Conservation (phyloP, 352 stramenopile species). For the Pythium oligandrum region DNA sequence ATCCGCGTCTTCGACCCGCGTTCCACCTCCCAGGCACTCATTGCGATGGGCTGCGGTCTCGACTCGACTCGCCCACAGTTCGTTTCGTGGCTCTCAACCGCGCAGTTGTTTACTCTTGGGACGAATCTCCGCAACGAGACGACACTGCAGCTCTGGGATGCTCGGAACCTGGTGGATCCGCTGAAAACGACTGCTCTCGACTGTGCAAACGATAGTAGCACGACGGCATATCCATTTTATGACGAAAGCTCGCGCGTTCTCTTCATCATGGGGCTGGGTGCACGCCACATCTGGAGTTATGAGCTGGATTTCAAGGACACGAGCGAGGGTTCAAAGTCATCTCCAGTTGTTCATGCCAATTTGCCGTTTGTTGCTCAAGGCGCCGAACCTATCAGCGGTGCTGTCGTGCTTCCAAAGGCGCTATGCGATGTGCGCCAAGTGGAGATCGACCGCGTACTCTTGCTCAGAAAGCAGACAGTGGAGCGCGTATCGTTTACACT, state of each 20-base stretch:
- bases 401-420: slow-evolving; percentile 54
- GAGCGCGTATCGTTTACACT: slow-evolving; percentile 64
- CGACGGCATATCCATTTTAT: slow-evolving; percentile 56
- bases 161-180: slow-evolving; percentile 63
- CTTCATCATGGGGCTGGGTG: slow-evolving; percentile 62
- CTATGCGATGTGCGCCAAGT: slow-evolving; percentile 62
- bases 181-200: slow-evolving; percentile 32
- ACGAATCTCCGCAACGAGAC: slow-evolving; percentile 62
- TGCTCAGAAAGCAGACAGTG: slow-evolving; percentile 47
- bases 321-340: slow-evolving; percentile 1
- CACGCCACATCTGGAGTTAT: slow-evolving; percentile 70
- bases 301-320: slow-evolving; percentile 35
- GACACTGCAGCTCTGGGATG: slow-evolving; percentile 71
- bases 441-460: slow-evolving; percentile 59
- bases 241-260: slow-evolving; percentile 61
- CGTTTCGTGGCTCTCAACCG: slow-evolving; percentile 45
- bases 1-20: slow-evolving; percentile 75
- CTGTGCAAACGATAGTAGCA: slow-evolving; percentile 27
- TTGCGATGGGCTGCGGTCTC: slow-evolving; percentile 65
- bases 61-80: slow-evolving; percentile 68
- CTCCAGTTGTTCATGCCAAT: slow-evolving; percentile 40
- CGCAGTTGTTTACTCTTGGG: slow-evolving; percentile 29
- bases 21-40: slow-evolving; percentile 31
- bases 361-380: slow-evolving; percentile 55
- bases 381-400: slow-evolving; percentile 44